Evolutionary conservation across 371 early-diverging fungal genomes (phyloP).

Genomic region (Mucor velutinosus): DNA sequence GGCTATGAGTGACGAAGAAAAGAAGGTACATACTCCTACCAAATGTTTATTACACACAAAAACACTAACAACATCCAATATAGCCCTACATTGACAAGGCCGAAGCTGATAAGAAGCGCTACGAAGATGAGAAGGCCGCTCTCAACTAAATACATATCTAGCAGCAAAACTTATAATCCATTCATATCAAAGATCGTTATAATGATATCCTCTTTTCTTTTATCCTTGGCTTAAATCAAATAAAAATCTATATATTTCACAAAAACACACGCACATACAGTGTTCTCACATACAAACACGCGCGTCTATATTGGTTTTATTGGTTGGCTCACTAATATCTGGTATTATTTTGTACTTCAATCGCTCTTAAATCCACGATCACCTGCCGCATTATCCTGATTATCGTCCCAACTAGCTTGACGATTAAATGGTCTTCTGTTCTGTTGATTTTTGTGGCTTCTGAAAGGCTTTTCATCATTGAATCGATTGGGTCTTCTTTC

Average conservation of each 20-base stretch:
- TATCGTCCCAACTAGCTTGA: background rate
- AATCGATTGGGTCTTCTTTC: background rate
- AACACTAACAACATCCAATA: constrained; percentile 13
- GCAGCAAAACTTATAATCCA: background rate
- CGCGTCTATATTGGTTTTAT: constrained; percentile 5
- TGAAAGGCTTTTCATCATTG: background rate
- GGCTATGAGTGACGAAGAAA: constrained; percentile 57
- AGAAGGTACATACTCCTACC: constrained; percentile 32
- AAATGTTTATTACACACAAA: background rate
- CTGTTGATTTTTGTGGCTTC: background rate
- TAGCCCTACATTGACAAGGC: constrained; percentile 58
- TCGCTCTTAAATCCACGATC: background rate
- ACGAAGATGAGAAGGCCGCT: constrained; percentile 68
- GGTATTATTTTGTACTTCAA: background rate
- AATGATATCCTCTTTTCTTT: constrained; percentile 5
- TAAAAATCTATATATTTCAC: background rate
- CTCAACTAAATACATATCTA: constrained; percentile 7
- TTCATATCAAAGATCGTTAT: background rate
- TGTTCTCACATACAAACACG: constrained; percentile 10
- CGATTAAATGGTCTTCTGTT: background rate
- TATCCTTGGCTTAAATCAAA: constrained; percentile 1
- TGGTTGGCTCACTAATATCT: background rate
- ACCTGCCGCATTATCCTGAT: background rate
- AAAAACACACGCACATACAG: background rate
- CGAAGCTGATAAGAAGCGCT: constrained; percentile 73